Base-by-base conservation (phyloP, 257 asterid genomes). In the Fraxinus quadrangulata region DNA sequence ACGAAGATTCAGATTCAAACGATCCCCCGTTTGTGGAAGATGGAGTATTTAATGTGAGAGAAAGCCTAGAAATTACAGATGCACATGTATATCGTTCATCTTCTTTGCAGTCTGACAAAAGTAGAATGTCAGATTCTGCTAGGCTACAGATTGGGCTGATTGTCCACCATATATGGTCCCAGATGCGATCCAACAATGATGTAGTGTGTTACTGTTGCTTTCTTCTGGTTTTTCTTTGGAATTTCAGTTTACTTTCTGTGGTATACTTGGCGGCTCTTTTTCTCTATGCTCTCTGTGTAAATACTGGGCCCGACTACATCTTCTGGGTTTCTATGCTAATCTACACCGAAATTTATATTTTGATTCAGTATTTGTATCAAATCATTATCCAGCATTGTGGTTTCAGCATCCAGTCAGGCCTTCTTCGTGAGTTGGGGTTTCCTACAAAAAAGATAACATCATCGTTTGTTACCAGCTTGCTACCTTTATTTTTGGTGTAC, bases 181-280 rank as follows among this genome's bases (percentile, higher is more conserved):
- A 86, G 84, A 96, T 96, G 96, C 90, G 92, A 77, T 89, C 97
- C 45, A 96, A 96, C 81, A 92, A 93, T 59, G 99, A 96, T 72
- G 86, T 96, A 37, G 99, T 96, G 75, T 96, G 99, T 82, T 96
- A 96, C 76, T 90, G 93, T 84, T 91, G 97, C 84, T 96, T 96
- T 74, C 77, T 96, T 81, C 84, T 96, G 66, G 96, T 92, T 66
- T 96, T 84, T 59, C 94, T 96, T 66, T 96, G 99, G 99, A 96
- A 93, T 81, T 96, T 96, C 88, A 93, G 99, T 86, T 89, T 96
- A 91, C 97, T 96, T 75, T 93, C 99, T 36, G 85, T 90, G 95
- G 97, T 92, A 76, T 96, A 96, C 87, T 85, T 96, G 87, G 93
- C 85, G 21, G 96, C 91, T 77, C 91, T 96, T 39, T 96, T 92